A percentile compares a stretch with the other conserved stretches of the same genome.
phyloP scores from a whole-genome alignment of 352 stramenopile genomes.

The Thalassiosira exigua region DNA sequence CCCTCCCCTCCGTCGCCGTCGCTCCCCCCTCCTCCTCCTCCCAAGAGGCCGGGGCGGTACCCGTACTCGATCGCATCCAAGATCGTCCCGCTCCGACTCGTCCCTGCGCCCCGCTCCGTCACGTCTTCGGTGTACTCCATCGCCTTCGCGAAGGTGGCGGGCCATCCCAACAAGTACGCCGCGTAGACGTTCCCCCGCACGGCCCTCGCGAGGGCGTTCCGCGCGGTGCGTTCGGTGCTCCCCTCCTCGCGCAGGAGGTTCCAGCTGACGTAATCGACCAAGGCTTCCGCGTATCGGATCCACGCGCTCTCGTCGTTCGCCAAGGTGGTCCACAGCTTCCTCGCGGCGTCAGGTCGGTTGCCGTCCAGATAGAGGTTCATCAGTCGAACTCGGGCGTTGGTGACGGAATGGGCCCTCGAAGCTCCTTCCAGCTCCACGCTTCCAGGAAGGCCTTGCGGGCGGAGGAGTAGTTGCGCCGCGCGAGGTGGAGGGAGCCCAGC shows the following conservation, averaged over 20 bases:
- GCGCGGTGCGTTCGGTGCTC: constrained; percentile 39
- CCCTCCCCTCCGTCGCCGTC: constrained; percentile 18
- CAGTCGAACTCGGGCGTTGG: constrained; percentile 65
- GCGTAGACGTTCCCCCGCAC: constrained; percentile 76
- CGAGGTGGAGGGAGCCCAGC: constrained; percentile 64
- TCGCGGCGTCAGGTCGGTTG: constrained; percentile 67
- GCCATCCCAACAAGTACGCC: constrained; percentile 77
- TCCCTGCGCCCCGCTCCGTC: constrained; percentile 63
- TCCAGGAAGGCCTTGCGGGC: constrained; percentile 68
- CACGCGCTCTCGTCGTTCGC: constrained; percentile 66
- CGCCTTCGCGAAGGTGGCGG: constrained; percentile 63
- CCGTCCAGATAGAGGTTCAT: constrained; percentile 79
- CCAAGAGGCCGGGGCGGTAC: constrained; percentile 8
- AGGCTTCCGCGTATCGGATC: constrained; percentile 76
- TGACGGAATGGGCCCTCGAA: constrained; percentile 47
- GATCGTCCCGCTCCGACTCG: constrained; percentile 31
- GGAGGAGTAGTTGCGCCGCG: constrained; percentile 71
- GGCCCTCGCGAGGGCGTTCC: constrained; percentile 51
- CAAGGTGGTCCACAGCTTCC: constrained; percentile 57
- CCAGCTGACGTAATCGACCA: constrained; percentile 79
- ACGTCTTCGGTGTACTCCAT: constrained; percentile 83
- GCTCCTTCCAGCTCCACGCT: constrained; percentile 72
- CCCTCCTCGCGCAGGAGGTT: constrained; percentile 69
- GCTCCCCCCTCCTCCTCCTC: not conserved
- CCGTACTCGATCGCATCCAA: constrained; percentile 56